Conservation (phyloP, 352 stramenopile genomes). For the Globisporangium canariense region DNA sequence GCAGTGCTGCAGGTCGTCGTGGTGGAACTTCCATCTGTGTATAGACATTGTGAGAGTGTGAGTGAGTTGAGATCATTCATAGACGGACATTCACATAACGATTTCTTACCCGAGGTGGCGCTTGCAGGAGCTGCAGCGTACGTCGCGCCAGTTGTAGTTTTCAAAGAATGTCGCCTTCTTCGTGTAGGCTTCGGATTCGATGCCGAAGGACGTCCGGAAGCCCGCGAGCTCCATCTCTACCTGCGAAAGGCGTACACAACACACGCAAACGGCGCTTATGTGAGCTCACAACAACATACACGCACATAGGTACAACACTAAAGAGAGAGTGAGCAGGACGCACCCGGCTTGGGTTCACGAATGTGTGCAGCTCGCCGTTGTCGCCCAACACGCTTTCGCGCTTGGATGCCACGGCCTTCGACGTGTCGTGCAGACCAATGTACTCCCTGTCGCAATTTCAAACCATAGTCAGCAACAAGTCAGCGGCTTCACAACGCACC, state of each 20-base stretch:
- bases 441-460: slow-evolving; percentile 47
- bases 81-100: neutral
- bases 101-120: slow-evolving; percentile 58
- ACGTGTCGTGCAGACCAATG: slow-evolving; percentile 66
- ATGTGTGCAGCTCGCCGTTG: slow-evolving; percentile 63
- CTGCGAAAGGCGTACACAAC: slow-evolving; percentile 20
- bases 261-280: neutral
- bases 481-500: neutral
- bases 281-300: neutral
- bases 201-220: slow-evolving; percentile 55
- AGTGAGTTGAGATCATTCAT: neutral
- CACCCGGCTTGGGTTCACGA: slow-evolving; percentile 72
- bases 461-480: neutral
- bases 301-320: neutral
- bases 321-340: slow-evolving; percentile 3
- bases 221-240: slow-evolving; percentile 75
- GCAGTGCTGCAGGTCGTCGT: slow-evolving; percentile 70
- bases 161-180: slow-evolving; percentile 80
- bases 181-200: slow-evolving; percentile 62
- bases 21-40: slow-evolving; percentile 77
- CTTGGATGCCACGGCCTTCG: slow-evolving; percentile 60
- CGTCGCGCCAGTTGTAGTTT: slow-evolving; percentile 76
- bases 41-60: neutral
- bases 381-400: slow-evolving; percentile 48
- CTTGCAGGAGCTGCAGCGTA: slow-evolving; percentile 73